phyloP scores from a whole-genome alignment of 768 basidiomycete genomes.

The Russula sp. region DNA sequence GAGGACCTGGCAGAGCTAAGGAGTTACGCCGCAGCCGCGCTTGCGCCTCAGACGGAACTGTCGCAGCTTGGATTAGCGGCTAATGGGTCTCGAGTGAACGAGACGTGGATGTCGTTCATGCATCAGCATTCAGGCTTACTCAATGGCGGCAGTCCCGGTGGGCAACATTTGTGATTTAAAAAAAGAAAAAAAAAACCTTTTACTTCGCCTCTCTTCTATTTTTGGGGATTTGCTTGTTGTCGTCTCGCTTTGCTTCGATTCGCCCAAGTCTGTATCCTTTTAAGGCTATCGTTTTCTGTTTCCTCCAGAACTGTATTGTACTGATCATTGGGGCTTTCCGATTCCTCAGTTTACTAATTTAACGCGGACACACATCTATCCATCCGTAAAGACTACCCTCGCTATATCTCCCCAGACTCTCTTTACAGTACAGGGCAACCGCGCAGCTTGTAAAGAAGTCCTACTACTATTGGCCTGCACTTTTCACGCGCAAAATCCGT shows the following conservation, averaged over 20 bases:
- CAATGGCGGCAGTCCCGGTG: conserved; percentile 30
- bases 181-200: not conserved
- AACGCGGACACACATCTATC: not conserved
- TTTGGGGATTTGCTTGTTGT: not conserved
- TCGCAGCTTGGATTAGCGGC: conserved; percentile 59
- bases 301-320: not conserved
- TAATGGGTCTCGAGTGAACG: conserved; percentile 49
- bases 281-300: not conserved
- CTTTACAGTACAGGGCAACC: not conserved
- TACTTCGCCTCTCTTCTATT: not conserved
- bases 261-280: not conserved
- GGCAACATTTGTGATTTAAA: conserved; percentile 1
- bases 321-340: not conserved
- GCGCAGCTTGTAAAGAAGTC: no score
- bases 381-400: not conserved
- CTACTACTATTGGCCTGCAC: no score
- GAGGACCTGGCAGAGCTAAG: conserved; percentile 13
- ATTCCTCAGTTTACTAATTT: not conserved
- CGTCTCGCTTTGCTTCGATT: not conserved
- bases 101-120: conserved; percentile 62
- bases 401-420: not conserved
- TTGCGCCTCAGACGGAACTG: conserved; percentile 43
- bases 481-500: no score
- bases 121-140: conserved; percentile 53
- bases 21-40: conserved; percentile 9